Percentiles rank a stretch among this genome's conserved stretches.
Conservation (phyloP, 2,329 filamentous ascomycete genomes). For the Fusarium miscanthi region DNA sequence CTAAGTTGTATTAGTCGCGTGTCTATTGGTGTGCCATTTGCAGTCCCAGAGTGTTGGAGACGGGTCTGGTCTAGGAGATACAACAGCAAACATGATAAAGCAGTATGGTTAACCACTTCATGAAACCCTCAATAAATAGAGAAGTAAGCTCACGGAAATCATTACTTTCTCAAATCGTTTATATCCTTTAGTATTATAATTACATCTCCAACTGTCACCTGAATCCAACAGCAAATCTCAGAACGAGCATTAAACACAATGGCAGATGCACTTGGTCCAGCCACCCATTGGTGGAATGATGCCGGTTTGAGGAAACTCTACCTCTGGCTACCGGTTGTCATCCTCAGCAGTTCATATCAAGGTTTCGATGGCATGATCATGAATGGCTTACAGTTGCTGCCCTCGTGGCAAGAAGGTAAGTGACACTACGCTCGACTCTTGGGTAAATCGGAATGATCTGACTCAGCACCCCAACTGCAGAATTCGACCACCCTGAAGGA, state of each 20-base stretch:
- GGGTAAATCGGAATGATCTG: too few species aligned
- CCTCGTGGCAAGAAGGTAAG: not conserved
- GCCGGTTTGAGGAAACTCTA: not conserved
- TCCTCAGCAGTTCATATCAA: not conserved
- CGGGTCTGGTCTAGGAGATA: too few species aligned
- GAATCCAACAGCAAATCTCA: not conserved
- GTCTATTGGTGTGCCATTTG: not conserved
- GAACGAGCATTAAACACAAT: not conserved
- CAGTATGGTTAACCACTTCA: not conserved
- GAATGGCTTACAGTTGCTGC: not conserved
- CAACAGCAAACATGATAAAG: not conserved
- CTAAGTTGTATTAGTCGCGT: not conserved
- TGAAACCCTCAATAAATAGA: not conserved
- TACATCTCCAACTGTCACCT: accelerated
- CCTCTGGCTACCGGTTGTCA: not conserved
- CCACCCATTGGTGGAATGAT: not conserved
- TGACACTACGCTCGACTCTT: accelerated
- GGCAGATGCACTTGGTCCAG: not conserved
- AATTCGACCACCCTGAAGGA: not conserved
- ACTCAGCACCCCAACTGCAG: not conserved
- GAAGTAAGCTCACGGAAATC: not conserved
- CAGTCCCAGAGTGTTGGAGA: not conserved
- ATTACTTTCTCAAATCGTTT: accelerated
- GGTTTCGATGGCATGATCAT: not conserved
- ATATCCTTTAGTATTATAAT: accelerated